Percentiles rank a stretch among this genome's conserved stretches.
phyloP scores from a whole-genome alignment of 129 eudicot species.

The Silybum marianum region DNA sequence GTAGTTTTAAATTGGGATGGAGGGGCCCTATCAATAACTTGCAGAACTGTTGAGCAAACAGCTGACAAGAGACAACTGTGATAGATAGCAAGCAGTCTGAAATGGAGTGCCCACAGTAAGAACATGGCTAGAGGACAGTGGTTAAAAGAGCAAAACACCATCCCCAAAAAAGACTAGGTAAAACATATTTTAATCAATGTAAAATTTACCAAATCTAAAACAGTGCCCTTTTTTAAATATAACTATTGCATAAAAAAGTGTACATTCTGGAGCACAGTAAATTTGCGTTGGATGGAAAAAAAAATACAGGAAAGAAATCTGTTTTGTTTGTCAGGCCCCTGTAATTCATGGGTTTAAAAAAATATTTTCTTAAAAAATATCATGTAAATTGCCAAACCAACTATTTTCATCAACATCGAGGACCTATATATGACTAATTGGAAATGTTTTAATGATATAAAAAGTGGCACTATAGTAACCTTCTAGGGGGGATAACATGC shows the following conservation, averaged over 20 bases:
- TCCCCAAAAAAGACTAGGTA: slow-evolving; percentile 25
- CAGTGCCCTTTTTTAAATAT: neutral
- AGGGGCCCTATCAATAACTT: slow-evolving; percentile 8
- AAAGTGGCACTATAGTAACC: too few species aligned
- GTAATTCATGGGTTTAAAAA: neutral
- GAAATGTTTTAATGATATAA: too few species aligned
- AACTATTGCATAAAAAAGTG: neutral
- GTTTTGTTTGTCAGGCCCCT: neutral
- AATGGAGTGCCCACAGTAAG: slow-evolving; percentile 25
- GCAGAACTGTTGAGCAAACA: slow-evolving; percentile 26
- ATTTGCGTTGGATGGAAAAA: neutral
- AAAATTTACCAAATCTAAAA: slow-evolving; percentile 11
- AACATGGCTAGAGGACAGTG: slow-evolving; percentile 22
- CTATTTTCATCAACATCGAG: too few species aligned
- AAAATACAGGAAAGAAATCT: neutral
- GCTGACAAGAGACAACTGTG: slow-evolving; percentile 28
- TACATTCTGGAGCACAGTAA: neutral
- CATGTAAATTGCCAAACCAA: too few species aligned
- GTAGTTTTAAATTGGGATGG: slow-evolving; percentile 17
- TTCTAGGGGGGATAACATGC: too few species aligned
- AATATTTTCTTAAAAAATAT: too few species aligned
- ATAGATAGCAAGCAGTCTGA: slow-evolving; percentile 21
- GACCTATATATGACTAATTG: too few species aligned
- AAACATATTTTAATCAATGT: neutral
- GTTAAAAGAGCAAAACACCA: slow-evolving; percentile 13